phyloP scores from a whole-genome alignment of 2,329 filamentous ascomycete species.

The Oidium heveae region DNA sequence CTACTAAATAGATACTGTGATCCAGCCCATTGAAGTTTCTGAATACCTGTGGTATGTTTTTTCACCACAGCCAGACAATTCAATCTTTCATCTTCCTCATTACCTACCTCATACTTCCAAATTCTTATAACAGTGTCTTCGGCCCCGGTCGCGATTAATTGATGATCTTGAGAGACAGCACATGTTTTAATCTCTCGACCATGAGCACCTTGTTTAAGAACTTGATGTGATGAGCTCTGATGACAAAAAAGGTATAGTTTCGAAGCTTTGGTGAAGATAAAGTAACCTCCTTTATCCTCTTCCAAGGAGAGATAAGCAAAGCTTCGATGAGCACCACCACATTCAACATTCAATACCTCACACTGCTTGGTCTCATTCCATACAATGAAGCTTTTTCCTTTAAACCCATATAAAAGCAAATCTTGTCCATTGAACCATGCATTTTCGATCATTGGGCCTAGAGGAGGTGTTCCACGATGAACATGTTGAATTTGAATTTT shows the following conservation, averaged over 20 bases:
- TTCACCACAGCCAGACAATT: conserved; percentile 39
- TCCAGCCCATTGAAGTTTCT: conserved; percentile 41
- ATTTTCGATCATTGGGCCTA: conserved; percentile 55
- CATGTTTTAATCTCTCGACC: conserved; percentile 61
- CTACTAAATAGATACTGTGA: conserved; percentile 51
- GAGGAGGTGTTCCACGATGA: conserved; percentile 42
- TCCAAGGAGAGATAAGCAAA: conserved; percentile 29
- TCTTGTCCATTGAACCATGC: conserved; percentile 32
- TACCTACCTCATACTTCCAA: conserved; percentile 22
- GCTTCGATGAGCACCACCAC: conserved; percentile 60
- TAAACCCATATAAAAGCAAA: conserved; percentile 59
- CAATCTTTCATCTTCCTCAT: conserved; percentile 3
- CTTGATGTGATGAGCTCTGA: conserved; percentile 16
- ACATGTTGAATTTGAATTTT: conserved; percentile 17
- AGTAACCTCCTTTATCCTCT: conserved; percentile 19
- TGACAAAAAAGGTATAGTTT: conserved; percentile 21
- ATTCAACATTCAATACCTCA: conserved; percentile 48
- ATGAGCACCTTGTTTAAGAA: conserved; percentile 46
- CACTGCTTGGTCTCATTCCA: conserved; percentile 52
- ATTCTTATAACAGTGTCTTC: conserved; percentile 57
- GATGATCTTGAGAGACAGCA: conserved; percentile 18
- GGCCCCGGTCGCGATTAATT: conserved; percentile 37
- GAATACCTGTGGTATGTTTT: conserved; percentile 61
- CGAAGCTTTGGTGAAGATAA: conserved; percentile 54
- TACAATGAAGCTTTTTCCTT: conserved; percentile 51